These are phyloP conservation scores for Myriosclerotinia curreyana DNA, from an alignment of 2,329 filamentous ascomycete species.

Conservation along the genomic window DNA sequence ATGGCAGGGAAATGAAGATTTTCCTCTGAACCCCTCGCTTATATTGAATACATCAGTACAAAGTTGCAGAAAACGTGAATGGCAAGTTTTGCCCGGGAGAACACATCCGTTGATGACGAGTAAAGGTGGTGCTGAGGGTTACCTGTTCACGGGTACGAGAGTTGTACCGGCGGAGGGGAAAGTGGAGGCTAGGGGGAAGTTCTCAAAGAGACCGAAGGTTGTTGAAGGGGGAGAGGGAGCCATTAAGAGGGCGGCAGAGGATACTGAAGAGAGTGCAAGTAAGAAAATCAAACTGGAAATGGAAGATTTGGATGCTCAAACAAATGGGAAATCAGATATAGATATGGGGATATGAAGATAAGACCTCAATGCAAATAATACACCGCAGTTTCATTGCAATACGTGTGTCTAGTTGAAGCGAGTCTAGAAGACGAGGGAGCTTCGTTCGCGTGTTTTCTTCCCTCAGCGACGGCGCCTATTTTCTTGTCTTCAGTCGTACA, in stretches of 20 bases:
- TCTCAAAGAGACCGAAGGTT: slow-evolving; percentile 39
- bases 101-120: slow-evolving; percentile 95
- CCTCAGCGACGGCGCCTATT: neutral
- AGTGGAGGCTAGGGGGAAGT: slow-evolving; percentile 79
- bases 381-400: neutral
- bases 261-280: slow-evolving; percentile 5
- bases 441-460: neutral
- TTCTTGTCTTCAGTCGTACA: neutral
- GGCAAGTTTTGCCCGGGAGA: slow-evolving; percentile 87
- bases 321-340: slow-evolving; percentile 20
- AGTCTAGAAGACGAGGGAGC: neutral
- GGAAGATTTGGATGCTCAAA: slow-evolving; percentile 2
- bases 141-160: slow-evolving; percentile 78
- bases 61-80: slow-evolving; percentile 71
- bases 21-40: slow-evolving; percentile 82
- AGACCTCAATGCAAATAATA: slow-evolving; percentile 6
- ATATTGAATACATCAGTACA: slow-evolving; percentile 78
- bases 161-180: slow-evolving; percentile 76
- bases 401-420: neutral
- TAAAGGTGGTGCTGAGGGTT: slow-evolving; percentile 84
- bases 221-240: slow-evolving; percentile 17
- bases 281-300: slow-evolving; percentile 23
- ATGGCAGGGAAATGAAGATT: slow-evolving; percentile 67
- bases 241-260: slow-evolving; percentile 9
- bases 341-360: slow-evolving; percentile 15